Conservation (phyloP, 345 rosid genomes). For the Euphorbia peplus region DNA sequence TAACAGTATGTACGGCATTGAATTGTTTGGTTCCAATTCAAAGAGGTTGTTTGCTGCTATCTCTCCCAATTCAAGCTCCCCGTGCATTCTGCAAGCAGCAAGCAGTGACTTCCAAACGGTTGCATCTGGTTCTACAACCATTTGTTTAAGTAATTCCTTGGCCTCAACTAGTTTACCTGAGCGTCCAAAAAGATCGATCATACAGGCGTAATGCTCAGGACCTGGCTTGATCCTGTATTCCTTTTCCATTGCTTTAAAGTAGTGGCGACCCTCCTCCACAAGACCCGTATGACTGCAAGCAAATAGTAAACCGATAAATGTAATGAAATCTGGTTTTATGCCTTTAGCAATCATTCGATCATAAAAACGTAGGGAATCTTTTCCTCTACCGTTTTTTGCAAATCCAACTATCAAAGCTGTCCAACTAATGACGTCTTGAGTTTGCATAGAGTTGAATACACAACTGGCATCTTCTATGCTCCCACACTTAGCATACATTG, state of each 20-base stretch:
- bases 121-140: conserved; percentile 76
- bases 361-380: conserved; percentile 53
- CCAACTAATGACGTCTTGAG: conserved; percentile 70
- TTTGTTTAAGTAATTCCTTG: conserved; percentile 52
- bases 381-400: conserved; percentile 85
- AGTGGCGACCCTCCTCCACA: conserved; percentile 44
- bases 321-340: conserved; percentile 62
- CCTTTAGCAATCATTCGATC: conserved; percentile 61
- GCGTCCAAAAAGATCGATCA: conserved; percentile 88
- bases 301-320: conserved; percentile 82
- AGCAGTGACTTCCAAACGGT: conserved; percentile 81
- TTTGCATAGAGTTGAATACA: conserved; percentile 57
- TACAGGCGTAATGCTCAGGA: conserved; percentile 81
- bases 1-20: conserved; percentile 70
- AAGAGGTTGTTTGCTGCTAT: conserved; percentile 70
- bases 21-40: conserved; percentile 64
- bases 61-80: conserved; percentile 66
- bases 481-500: conserved; percentile 87
- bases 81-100: conserved; percentile 69
- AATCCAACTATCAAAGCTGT: conserved; percentile 82
- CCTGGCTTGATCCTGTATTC: conserved; percentile 67
- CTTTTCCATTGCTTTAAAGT: conserved; percentile 65
- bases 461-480: conserved; percentile 57
- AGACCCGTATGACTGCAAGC: conserved; percentile 92
- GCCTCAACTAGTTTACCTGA: conserved; percentile 71